Conservation (phyloP, 2,329 filamentous ascomycete genomes). For the Leptosphaerulina australis region DNA sequence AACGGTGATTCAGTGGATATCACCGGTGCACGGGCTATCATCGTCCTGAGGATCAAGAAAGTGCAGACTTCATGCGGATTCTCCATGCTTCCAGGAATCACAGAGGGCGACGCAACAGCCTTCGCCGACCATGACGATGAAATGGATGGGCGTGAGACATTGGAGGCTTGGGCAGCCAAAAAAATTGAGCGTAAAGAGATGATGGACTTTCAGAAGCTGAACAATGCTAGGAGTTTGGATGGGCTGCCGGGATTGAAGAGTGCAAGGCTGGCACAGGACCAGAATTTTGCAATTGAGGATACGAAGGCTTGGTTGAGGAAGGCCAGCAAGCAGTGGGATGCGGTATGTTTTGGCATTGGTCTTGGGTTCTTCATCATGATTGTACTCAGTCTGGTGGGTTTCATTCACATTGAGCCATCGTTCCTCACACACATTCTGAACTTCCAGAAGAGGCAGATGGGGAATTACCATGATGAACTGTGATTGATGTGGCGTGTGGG, state of each 20-base stretch:
- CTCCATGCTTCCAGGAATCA: slow-evolving; percentile 59
- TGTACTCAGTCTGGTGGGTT: slow-evolving; percentile 23
- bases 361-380: slow-evolving; percentile 32
- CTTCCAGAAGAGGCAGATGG: slow-evolving; percentile 34
- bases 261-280: slow-evolving; percentile 55
- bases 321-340: slow-evolving; percentile 34
- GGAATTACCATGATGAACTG: slow-evolving; percentile 10
- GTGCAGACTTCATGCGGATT: slow-evolving; percentile 71
- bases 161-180: slow-evolving; percentile 60
- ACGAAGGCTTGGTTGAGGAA: slow-evolving; percentile 35
- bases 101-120: slow-evolving; percentile 25
- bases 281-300: slow-evolving; percentile 56
- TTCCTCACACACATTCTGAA: slow-evolving; percentile 32
- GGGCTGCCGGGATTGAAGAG: slow-evolving; percentile 39
- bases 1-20: slow-evolving; percentile 35
- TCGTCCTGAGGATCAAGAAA: slow-evolving; percentile 65
- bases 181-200: slow-evolving; percentile 58
- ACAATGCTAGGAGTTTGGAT: slow-evolving; percentile 54
- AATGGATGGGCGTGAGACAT: slow-evolving; percentile 56
- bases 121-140: slow-evolving; percentile 30
- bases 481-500: background rate
- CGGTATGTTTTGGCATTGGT: slow-evolving; percentile 26
- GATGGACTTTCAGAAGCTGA: slow-evolving; percentile 61
- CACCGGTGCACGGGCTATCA: slow-evolving; percentile 58
- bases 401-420: slow-evolving; percentile 22